A percentile compares a stretch with the other conserved stretches of the same genome.
phyloP scores from a whole-genome alignment of 1,139 yeast species.

The Taiozyma onychis region DNA sequence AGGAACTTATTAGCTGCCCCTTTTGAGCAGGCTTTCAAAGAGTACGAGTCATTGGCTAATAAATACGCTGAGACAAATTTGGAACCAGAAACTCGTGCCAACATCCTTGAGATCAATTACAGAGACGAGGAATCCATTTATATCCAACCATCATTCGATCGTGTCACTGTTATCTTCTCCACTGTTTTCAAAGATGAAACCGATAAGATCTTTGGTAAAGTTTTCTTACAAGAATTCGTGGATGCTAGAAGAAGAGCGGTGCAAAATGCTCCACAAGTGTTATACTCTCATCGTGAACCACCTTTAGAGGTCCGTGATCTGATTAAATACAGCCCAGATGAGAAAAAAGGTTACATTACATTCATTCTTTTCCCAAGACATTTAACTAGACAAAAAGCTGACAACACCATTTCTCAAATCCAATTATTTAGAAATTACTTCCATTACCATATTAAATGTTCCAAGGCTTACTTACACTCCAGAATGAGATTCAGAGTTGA shows the following conservation, averaged over 20 bases:
- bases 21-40: slow-evolving; percentile 75
- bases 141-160: slow-evolving; percentile 87
- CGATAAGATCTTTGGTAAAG: slow-evolving; percentile 91
- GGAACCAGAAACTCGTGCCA: slow-evolving; percentile 43
- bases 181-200: slow-evolving; percentile 96
- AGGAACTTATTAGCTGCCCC: slow-evolving; percentile 92
- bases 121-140: slow-evolving; percentile 92
- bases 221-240: slow-evolving; percentile 93
- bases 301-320: slow-evolving; percentile 74
- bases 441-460: slow-evolving; percentile 97
- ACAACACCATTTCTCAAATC: slow-evolving; percentile 82
- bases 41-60: slow-evolving; percentile 67
- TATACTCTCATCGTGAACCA: slow-evolving; percentile 85
- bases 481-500: slow-evolving; percentile 96
- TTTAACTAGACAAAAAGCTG: slow-evolving; percentile 64
- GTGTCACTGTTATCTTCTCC: slow-evolving; percentile 94
- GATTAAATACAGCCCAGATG: slow-evolving; percentile 34
- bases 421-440: slow-evolving; percentile 92
- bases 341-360: slow-evolving; percentile 67
- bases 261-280: slow-evolving; percentile 97
- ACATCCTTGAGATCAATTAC: slow-evolving; percentile 73
- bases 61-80: slow-evolving; percentile 42
- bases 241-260: slow-evolving; percentile 95
- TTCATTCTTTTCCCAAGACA: slow-evolving; percentile 64
- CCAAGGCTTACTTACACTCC: slow-evolving; percentile 97